Percentiles rank a stretch among this genome's conserved stretches.
Conservation (phyloP, 1,284 basidiomycete species). For the Irpex sp. region DNA sequence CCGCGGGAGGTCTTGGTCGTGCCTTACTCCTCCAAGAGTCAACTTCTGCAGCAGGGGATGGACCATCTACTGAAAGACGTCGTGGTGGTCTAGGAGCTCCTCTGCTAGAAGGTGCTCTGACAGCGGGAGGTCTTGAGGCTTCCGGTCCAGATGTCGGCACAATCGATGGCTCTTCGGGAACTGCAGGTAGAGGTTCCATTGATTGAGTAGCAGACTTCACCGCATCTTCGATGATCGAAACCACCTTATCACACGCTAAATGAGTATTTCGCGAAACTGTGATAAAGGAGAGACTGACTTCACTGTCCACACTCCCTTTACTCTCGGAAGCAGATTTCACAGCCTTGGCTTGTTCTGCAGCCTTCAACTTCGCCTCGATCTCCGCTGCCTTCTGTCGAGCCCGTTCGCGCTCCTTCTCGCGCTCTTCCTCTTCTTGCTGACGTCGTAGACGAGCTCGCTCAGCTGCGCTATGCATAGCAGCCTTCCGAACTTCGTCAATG, state of each 20-base stretch:
- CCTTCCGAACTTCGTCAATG: conserved; percentile 71
- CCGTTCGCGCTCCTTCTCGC: conserved; percentile 80
- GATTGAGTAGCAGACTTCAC: conserved; percentile 29
- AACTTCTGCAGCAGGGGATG: conserved; percentile 32
- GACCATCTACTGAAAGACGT: conserved; percentile 23
- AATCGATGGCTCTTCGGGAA: not conserved
- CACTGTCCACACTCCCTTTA: conserved; percentile 15
- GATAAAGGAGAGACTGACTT: conserved; percentile 17
- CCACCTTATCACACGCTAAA: conserved; percentile 24
- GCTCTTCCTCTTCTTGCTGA: conserved; percentile 83
- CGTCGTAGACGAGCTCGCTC: conserved; percentile 80
- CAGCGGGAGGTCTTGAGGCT: conserved; percentile 9
- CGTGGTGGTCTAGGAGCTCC: conserved; percentile 23
- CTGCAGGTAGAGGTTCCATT: not conserved
- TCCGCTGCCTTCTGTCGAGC: conserved; percentile 85
- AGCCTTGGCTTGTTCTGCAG: conserved; percentile 35
- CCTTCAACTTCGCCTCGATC: conserved; percentile 73
- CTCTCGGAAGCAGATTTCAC: not conserved
- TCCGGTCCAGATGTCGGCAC: not conserved
- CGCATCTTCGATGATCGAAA: conserved; percentile 45
- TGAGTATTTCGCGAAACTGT: not conserved
- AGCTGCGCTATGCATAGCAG: conserved; percentile 87
- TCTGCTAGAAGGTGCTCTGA: conserved; percentile 31
- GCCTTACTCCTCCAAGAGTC: conserved; percentile 65
- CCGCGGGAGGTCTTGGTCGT: conserved; percentile 25